Evolutionary conservation across 192 early-diverging fungal species (phyloP).

Genomic region (Endogone sp.): DNA sequence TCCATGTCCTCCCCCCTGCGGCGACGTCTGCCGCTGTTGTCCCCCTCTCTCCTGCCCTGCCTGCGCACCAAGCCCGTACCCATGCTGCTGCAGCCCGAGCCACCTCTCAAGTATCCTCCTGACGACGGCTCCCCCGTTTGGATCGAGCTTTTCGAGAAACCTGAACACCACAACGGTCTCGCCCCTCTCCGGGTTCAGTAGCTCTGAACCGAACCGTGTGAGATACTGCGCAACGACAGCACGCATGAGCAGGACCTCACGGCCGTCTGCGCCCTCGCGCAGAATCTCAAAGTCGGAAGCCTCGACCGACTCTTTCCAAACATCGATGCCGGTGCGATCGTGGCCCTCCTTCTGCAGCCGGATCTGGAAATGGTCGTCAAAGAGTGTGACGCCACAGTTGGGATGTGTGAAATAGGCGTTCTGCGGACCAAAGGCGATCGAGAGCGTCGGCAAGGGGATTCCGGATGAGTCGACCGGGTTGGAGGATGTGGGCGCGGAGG

Average conservation of each 20-base stretch:
- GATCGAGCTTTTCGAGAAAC: conserved; percentile 35
- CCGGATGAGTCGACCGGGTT: background rate
- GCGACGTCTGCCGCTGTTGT: background rate
- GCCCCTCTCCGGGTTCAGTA: conserved; percentile 1
- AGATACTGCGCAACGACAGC: background rate
- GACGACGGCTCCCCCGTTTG: conserved; percentile 25
- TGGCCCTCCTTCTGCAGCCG: conserved; percentile 16
- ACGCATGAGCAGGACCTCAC: conserved; percentile 27
- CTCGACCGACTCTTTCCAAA: conserved; percentile 16
- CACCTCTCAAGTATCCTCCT: conserved; percentile 29
- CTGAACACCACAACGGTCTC: background rate
- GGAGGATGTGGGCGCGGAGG: background rate
- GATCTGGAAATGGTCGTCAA: conserved; percentile 26
- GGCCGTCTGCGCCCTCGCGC: conserved; percentile 4
- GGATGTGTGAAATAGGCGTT: conserved; percentile 18
- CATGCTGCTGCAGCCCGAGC: conserved; percentile 8
- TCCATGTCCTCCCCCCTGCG: too few species aligned
- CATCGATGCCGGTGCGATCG: conserved; percentile 11
- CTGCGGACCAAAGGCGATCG: conserved; percentile 17
- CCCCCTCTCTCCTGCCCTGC: background rate
- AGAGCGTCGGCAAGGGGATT: conserved; percentile 29
- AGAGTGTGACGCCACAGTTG: conserved; percentile 23
- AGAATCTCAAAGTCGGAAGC: conserved; percentile 15
- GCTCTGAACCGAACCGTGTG: conserved; percentile 1
- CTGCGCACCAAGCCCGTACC: background rate